Evolutionary conservation across 352 stramenopile species (phyloP).

Genomic region (Phytophthora foliorum): DNA sequence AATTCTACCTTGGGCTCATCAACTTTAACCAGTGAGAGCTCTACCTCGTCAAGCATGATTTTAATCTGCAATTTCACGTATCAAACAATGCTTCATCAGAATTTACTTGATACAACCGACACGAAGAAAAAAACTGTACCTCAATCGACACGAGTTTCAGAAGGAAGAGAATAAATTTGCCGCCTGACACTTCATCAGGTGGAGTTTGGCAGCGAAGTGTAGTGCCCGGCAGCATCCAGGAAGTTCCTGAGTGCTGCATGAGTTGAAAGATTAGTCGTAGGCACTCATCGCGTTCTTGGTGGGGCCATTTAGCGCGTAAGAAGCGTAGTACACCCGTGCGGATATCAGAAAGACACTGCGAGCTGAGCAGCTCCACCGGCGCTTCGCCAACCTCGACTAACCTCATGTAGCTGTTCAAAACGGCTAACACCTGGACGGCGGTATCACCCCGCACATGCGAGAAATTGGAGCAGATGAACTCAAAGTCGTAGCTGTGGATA

Average conservation of each 20-base stretch:
- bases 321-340: slow-evolving; percentile 70
- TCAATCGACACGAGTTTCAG: slow-evolving; percentile 86
- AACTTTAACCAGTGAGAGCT: slow-evolving; percentile 73
- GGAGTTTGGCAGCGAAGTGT: slow-evolving; percentile 57
- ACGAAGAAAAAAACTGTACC: slow-evolving; percentile 38
- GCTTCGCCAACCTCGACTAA: slow-evolving; percentile 56
- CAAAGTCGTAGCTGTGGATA: slow-evolving; percentile 65
- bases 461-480: slow-evolving; percentile 75
- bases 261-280: slow-evolving; percentile 68
- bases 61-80: slow-evolving; percentile 63
- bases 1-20: slow-evolving; percentile 64
- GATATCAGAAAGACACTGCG: slow-evolving; percentile 66
- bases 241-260: slow-evolving; percentile 64
- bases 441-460: slow-evolving; percentile 42
- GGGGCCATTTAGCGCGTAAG: slow-evolving; percentile 73
- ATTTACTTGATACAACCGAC: background rate
- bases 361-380: slow-evolving; percentile 59
- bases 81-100: background rate
- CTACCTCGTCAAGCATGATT: slow-evolving; percentile 87
- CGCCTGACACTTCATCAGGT: slow-evolving; percentile 62
- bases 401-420: slow-evolving; percentile 70
- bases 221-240: slow-evolving; percentile 73
- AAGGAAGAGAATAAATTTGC: slow-evolving; percentile 82
- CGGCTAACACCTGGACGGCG: slow-evolving; percentile 50
- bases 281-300: slow-evolving; percentile 78